phyloP scores from a whole-genome alignment of 2,329 filamentous ascomycete species.

The Uncinocarpus reesii region DNA sequence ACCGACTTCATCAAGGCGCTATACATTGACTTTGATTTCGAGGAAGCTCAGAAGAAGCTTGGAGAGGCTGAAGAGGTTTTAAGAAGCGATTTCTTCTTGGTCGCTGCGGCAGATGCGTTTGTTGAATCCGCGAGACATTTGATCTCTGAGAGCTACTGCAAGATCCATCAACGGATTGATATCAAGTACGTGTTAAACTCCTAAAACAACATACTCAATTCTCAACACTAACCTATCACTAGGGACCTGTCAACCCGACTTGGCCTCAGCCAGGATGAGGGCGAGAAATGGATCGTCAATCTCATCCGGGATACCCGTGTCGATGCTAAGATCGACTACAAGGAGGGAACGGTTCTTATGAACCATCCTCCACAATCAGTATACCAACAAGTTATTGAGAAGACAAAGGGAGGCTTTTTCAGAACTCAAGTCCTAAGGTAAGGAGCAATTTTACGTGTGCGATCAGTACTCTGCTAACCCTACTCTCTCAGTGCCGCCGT shows the following conservation, averaged over 20 bases:
- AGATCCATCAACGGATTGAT: slow-evolving; percentile 97
- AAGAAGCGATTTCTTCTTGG: slow-evolving; percentile 90
- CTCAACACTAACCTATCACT: slow-evolving; percentile 3
- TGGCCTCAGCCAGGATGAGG: slow-evolving; percentile 83
- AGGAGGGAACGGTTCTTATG: slow-evolving; percentile 97
- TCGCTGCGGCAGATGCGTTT: slow-evolving; percentile 72
- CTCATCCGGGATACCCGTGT: slow-evolving; percentile 94
- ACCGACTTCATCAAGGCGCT: slow-evolving; percentile 94
- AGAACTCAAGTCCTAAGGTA: slow-evolving; percentile 81
- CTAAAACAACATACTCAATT: background rate
- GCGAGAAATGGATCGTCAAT: slow-evolving; percentile 99
- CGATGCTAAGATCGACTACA: slow-evolving; percentile 98
- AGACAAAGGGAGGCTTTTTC: slow-evolving; percentile 98
- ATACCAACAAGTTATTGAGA: slow-evolving; percentile 98
- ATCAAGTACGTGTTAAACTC: slow-evolving; percentile 55
- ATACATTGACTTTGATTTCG: slow-evolving; percentile 94
- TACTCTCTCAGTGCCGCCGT: slow-evolving; percentile 36
- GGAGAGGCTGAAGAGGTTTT: slow-evolving; percentile 81
- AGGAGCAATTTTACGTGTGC: background rate
- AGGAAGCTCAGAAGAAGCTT: slow-evolving; percentile 86
- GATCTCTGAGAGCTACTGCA: slow-evolving; percentile 98
- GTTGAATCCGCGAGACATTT: slow-evolving; percentile 90
- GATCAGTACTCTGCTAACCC: slow-evolving; percentile 12
- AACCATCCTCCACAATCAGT: slow-evolving; percentile 98
- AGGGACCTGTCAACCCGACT: slow-evolving; percentile 83